A percentile compares a stretch with the other conserved stretches of the same genome.
phyloP scores from a whole-genome alignment of 768 basidiomycete genomes.

The Lactifluus rugatus region DNA sequence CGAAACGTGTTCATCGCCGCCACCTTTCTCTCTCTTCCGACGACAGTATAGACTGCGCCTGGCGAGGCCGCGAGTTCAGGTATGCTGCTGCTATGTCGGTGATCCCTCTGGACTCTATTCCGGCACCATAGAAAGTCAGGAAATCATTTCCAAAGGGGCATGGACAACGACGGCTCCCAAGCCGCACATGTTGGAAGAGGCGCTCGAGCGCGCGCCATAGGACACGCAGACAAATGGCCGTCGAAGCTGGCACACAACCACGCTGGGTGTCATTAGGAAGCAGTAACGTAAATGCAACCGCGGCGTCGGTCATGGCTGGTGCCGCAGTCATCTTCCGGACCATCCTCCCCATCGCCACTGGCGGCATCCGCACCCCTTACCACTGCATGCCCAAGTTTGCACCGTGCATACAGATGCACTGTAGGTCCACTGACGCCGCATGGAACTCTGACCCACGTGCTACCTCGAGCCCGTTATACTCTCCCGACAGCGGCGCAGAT shows the following conservation, averaged over 20 bases:
- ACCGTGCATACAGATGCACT: slow-evolving; percentile 11
- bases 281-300: background rate
- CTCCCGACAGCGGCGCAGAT: slow-evolving; percentile 13
- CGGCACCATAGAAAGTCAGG: slow-evolving; percentile 24
- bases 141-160: slow-evolving; percentile 26
- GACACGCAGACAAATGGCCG: too few relatives aligned
- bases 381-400: background rate
- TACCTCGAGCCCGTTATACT: slow-evolving; percentile 19
- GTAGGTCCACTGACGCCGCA: background rate
- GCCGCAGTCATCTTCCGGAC: too few relatives aligned
- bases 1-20: slow-evolving; percentile 13
- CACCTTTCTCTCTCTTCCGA: slow-evolving; percentile 9
- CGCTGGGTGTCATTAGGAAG: background rate
- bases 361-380: background rate
- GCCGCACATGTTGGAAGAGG: too few relatives aligned
- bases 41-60: background rate
- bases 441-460: too few relatives aligned
- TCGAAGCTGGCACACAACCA: background rate
- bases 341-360: too few relatives aligned
- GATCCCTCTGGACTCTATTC: background rate
- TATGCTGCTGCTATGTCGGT: background rate
- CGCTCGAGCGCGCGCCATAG: too few relatives aligned
- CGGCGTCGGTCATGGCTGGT: too few relatives aligned
- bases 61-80: background rate
- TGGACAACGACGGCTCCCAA: too few relatives aligned